Evolutionary conservation across 148 eudicot species (phyloP).

Genomic region (Vaccinium corymbosum): DNA sequence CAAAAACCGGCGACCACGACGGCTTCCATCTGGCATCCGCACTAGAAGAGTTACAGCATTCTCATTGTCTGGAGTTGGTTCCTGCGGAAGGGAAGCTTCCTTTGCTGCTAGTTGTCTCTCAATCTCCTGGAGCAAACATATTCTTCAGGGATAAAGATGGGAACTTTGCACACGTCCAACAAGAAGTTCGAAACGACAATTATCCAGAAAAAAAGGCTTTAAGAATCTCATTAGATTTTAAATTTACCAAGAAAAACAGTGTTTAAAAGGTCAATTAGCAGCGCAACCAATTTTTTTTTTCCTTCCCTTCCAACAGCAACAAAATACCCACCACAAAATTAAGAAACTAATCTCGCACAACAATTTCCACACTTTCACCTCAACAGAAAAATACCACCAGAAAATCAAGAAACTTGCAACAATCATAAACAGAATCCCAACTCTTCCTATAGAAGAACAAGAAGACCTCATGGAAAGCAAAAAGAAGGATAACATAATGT

Average conservation of each 20-base stretch:
- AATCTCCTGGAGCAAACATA: conserved; percentile 48
- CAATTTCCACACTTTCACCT: not conserved
- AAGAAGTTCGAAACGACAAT: not conserved
- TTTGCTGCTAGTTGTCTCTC: conserved; percentile 92
- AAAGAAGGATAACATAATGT: not conserved
- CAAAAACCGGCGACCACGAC: conserved; percentile 76
- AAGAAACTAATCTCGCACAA: not conserved
- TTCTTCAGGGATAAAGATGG: conserved; percentile 3
- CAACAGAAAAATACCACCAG: not conserved
- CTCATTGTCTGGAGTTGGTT: conserved; percentile 73
- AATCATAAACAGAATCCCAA: not conserved
- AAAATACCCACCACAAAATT: not conserved
- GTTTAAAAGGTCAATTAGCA: not conserved
- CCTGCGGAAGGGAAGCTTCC: conserved; percentile 92
- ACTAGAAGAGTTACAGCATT: conserved; percentile 83
- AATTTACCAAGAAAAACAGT: not conserved
- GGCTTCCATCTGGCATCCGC: conserved; percentile 92
- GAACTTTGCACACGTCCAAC: conserved; percentile 4
- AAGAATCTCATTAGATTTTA: not conserved
- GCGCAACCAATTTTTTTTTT: not conserved
- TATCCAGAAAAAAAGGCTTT: not conserved
- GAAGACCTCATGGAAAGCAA: not conserved
- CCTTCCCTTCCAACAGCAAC: too few species aligned
- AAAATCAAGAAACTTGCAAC: not conserved
- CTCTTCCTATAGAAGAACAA: not conserved